Conservation (phyloP, 2,329 filamentous ascomycete genomes). For the Verticillium zaregamsianum region DNA sequence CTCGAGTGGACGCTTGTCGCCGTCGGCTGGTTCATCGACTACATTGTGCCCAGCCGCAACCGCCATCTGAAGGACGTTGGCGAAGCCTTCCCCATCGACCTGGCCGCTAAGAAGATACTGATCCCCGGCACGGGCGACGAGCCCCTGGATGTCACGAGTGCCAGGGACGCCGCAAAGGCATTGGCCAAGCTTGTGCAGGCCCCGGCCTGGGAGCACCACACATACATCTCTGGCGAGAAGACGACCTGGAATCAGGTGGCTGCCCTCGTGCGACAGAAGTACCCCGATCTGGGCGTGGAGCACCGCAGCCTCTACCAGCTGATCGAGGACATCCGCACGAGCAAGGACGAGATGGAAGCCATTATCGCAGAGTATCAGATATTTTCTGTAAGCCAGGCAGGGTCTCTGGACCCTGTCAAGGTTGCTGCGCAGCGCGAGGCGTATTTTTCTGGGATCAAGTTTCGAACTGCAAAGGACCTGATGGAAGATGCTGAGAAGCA, state of each 20-base stretch:
- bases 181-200: constrained; percentile 6
- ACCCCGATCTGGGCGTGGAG: background rate
- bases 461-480: background rate
- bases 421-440: constrained; percentile 8
- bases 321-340: constrained; percentile 1
- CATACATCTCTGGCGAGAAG: constrained; percentile 9
- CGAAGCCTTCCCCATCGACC: constrained; percentile 7
- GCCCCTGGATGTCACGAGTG: constrained; percentile 4
- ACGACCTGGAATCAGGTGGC: constrained; percentile 5
- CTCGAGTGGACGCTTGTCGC: constrained; percentile 13
- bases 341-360: background rate
- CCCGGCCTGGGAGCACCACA: constrained; percentile 7
- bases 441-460: constrained; percentile 5
- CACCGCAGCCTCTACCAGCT: constrained; percentile 4
- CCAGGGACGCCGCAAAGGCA: constrained; percentile 8
- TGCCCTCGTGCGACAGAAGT: background rate
- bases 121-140: constrained; percentile 5
- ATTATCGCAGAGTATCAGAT: constrained; percentile 8
- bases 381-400: constrained; percentile 6
- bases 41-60: constrained; percentile 7
- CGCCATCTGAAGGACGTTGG: constrained; percentile 8
- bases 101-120: background rate
- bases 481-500: constrained; percentile 1
- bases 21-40: constrained; percentile 12
- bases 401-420: constrained; percentile 4